A percentile compares a stretch with the other conserved stretches of the same genome.
These are phyloP conservation scores for Pseudogymnoascus sp. DNA, from an alignment of 2,329 filamentous ascomycete species.

Conservation along the genomic window DNA sequence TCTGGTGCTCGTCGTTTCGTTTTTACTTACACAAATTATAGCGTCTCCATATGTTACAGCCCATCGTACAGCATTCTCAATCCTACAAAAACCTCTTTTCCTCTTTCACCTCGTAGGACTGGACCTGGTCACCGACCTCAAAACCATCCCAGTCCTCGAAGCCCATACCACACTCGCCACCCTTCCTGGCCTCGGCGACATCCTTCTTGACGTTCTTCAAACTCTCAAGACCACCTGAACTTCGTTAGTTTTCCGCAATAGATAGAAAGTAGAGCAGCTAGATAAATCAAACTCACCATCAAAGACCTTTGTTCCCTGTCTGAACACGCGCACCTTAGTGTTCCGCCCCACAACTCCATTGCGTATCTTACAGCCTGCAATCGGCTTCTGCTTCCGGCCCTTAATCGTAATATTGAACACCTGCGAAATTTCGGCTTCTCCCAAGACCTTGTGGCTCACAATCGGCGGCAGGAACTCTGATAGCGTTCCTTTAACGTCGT, in stretches of 20 bases:
- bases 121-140: conserved; percentile 72
- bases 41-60: background rate
- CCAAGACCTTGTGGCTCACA: conserved; percentile 62
- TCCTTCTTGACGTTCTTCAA: conserved; percentile 93
- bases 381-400: conserved; percentile 58
- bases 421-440: conserved; percentile 79
- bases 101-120: conserved; percentile 71
- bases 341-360: conserved; percentile 65
- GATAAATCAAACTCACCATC: conserved; percentile 56
- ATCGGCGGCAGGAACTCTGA: conserved; percentile 60
- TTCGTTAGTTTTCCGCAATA: conserved; percentile 12
- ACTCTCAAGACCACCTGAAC: conserved; percentile 63
- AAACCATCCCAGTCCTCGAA: conserved; percentile 77
- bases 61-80: conserved; percentile 8
- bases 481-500: conserved; percentile 61
- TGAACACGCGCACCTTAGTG: conserved; percentile 61
- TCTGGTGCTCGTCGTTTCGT: background rate
- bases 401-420: conserved; percentile 78
- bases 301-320: conserved; percentile 62
- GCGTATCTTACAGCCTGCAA: conserved; percentile 81
- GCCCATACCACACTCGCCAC: conserved; percentile 83
- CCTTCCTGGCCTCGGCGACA: conserved; percentile 80
- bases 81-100: conserved; percentile 47
- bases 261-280: background rate
- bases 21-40: conserved; percentile 8